Evolutionary conservation across 108 stramenopile genomes (phyloP).

Genomic region (Conticribra guillardii): DNA sequence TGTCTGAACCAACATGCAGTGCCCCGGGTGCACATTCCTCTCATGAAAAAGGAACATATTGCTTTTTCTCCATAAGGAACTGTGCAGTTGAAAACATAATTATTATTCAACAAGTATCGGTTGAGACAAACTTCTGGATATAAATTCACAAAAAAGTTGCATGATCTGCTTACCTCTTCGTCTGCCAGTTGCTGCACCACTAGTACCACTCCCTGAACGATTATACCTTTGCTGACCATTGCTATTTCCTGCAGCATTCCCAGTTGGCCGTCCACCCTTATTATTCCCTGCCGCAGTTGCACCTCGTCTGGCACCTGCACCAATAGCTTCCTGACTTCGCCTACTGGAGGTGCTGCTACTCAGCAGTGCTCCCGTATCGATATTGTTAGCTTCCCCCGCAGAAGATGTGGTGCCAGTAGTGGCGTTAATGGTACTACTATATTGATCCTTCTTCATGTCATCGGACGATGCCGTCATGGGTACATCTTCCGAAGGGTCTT

Average conservation of each 20-base stretch:
- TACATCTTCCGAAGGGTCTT: constrained; percentile 11
- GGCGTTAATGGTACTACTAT: background rate
- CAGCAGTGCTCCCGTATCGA: no score
- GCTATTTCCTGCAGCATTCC: constrained; percentile 1
- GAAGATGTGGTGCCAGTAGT: background rate
- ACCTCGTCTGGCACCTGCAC: background rate
- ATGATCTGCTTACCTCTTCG: constrained; percentile 30
- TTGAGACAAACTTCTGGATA: background rate
- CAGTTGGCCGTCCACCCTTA: background rate
- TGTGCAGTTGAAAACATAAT: no score
- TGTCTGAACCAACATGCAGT: constrained; percentile 71
- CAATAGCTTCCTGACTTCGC: background rate
- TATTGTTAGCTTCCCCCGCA: background rate
- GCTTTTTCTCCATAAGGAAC: constrained; percentile 20
- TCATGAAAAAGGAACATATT: constrained; percentile 67
- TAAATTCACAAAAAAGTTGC: background rate
- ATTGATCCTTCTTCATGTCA: constrained; percentile 8
- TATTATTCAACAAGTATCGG: background rate
- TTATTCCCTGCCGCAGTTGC: background rate
- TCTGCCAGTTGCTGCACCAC: constrained; percentile 1
- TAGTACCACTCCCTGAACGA: constrained; percentile 1
- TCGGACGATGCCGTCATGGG: background rate
- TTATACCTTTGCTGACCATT: constrained; percentile 3
- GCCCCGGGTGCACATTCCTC: constrained; percentile 73
- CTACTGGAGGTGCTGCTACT: no score